Base-by-base conservation (phyloP, 805 yeast genomes). In the Lipomyces oligophaga region DNA sequence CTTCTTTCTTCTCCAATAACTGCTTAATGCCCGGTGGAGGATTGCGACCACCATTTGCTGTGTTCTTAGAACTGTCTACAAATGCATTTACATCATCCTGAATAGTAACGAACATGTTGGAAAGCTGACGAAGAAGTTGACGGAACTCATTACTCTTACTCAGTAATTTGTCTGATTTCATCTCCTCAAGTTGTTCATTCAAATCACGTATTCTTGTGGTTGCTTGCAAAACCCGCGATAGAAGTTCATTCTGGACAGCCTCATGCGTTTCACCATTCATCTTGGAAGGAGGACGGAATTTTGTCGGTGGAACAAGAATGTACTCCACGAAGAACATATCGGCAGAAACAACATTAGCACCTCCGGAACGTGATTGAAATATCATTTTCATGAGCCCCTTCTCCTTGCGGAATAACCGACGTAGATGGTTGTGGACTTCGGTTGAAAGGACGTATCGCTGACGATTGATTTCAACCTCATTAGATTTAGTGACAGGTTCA, bases 1-100 rank as follows among this genome's bases (percentile, higher is more conserved):
- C 99, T 70, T 93, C 99, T 67, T 93, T 93, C 80, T 93, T 90
- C 69, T 93, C 99, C 63, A 93, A 74, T 8, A 96, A 95, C 73
- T 93, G 98, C 66, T 93, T 93, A 61, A 93, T 80, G 72, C 99
- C 99, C 2, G 99, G 99, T 32, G 79, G 77, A 21, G 96, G 89
- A 40, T 78, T 68, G 54, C 81, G 78, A 10, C 83, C 80, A 11
- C 81, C 81, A 37, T 73, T 75, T 10, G 78, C 74, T 67, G 84
- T 94, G 62, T 83, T 85, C 68, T 93, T 90, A 38, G 96, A 79
- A 31, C 94, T 80, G 67, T 93, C 99, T 49, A 93, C 81, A 63
- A 89, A 85, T 8, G 88, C 90, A 63, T 93, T 93, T 51, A 88
- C 97, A 61, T 89, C 96, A 64, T 87, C 87, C 69, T 93, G 99